Base-by-base conservation (phyloP, 2,329 filamentous ascomycete genomes). In the Penicillium sp. region DNA sequence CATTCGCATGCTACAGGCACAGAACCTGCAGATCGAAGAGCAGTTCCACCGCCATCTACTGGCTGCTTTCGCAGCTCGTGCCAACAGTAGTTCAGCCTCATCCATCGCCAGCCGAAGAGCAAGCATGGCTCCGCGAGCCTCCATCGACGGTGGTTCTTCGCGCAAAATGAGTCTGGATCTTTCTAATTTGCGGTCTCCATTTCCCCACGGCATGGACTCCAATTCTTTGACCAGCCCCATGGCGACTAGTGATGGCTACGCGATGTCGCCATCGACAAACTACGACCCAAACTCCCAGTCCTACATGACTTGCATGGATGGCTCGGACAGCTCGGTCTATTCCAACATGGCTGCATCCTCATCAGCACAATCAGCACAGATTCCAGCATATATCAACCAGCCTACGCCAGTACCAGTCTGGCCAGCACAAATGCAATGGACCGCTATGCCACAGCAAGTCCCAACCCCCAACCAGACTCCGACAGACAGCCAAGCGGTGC, bases 121-220 rank as follows among this genome's bases (percentile, higher is more conserved):
- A 11, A 68, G 60, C 52, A 37, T 68, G 49, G 56, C 64, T 4
- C 63, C 65, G 10, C 69, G 63, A 3, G 59, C 63, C 3, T 68
- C 72, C 1, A 46, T 67, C 5, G 61, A 66, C 18, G 66, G 65
- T 9, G 39, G 56, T 3, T 49, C 62, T 14, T 52, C 54, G 11
- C 67, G 68, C 49, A 75, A 74, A 51, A 71, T 73, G 70, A 72
- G 68, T 50, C 52, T 73, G 45, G 71, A 73, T 39, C 52, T 73
- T 5, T 69, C 70, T 3, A 61, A 64, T 33, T 42, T 71, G 19
- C 67, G 66, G 14, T 62, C 66, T 11, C 62, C 70, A 1, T 61
- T 67, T 40, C 58, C 67, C 1, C 64, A 68, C 23, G 60, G 61
- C 33, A 62, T 65, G 60, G 51, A 59, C 10, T 48, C 64, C 2